Conservation (phyloP, 495 filamentous ascomycete species). For the Apodospora peruviana region DNA sequence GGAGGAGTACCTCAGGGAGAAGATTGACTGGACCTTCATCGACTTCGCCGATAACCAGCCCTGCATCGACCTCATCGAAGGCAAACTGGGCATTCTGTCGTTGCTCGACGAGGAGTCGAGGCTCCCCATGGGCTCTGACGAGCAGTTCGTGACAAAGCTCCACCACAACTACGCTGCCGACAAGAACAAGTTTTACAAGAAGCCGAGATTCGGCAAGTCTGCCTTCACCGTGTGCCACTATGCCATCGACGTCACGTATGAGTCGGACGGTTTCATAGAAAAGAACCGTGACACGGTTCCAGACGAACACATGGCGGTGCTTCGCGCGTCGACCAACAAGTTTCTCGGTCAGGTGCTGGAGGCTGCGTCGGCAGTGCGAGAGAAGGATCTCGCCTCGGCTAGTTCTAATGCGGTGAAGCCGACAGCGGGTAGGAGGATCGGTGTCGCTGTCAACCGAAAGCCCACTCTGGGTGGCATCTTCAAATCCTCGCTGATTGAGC, state of each 20-base stretch:
- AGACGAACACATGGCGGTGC: slow-evolving; percentile 93
- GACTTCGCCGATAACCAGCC: slow-evolving; percentile 99
- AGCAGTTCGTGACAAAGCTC: slow-evolving; percentile 95
- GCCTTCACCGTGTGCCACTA: slow-evolving; percentile 99
- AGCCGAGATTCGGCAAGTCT: slow-evolving; percentile 94
- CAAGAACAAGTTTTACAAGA: slow-evolving; percentile 98
- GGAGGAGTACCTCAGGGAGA: slow-evolving; percentile 92
- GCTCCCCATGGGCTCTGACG: slow-evolving; percentile 93
- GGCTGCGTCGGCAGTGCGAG: slow-evolving; percentile 76
- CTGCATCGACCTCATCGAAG: slow-evolving; percentile 99
- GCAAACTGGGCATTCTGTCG: slow-evolving; percentile 87
- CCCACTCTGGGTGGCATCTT: slow-evolving; percentile 97
- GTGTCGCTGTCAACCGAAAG: slow-evolving; percentile 89
- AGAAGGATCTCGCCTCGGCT: slow-evolving; percentile 73
- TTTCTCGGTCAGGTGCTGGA: slow-evolving; percentile 85
- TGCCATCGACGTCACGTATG: slow-evolving; percentile 96
- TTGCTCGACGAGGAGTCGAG: slow-evolving; percentile 95
- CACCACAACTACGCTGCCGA: slow-evolving; percentile 88
- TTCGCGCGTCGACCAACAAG: slow-evolving; percentile 74
- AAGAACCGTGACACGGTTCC: slow-evolving; percentile 99
- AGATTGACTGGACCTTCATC: slow-evolving; percentile 99
- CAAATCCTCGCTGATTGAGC: slow-evolving; percentile 94
- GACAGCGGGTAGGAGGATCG: slow-evolving; percentile 72
- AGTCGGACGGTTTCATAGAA: slow-evolving; percentile 99
- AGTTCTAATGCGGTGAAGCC: slow-evolving; percentile 65